Percentiles rank a stretch among this genome's conserved stretches.
phyloP scores from a whole-genome alignment of 1,139 yeast genomes.

The Blastobotrys capitulatus region DNA sequence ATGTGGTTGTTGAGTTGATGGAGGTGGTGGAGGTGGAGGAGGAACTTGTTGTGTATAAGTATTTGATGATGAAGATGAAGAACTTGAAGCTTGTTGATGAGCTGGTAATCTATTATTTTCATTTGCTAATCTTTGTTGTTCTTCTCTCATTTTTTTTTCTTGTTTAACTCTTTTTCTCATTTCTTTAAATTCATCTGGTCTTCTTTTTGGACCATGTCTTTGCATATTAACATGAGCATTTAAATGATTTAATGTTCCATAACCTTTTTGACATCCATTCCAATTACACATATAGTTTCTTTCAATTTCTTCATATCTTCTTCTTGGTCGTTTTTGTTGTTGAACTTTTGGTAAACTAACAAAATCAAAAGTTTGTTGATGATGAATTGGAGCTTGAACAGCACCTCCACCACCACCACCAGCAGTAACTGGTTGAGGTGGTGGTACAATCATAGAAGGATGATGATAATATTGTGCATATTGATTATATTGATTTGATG shows the following conservation, averaged over 20 bases:
- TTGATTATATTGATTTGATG: no score
- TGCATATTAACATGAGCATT: constrained; percentile 73
- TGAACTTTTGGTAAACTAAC: constrained; percentile 22
- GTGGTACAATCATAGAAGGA: not conserved
- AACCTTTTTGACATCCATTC: constrained; percentile 60
- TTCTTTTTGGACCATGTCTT: constrained; percentile 63
- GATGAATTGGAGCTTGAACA: not conserved
- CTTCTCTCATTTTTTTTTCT: constrained; percentile 21
- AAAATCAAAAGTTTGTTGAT: constrained; percentile 20
- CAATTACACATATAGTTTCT: constrained; percentile 58
- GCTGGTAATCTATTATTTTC: no score
- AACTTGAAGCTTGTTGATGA: no score
- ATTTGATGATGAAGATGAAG: no score
- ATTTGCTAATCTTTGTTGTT: not conserved
- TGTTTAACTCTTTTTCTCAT: constrained; percentile 36
- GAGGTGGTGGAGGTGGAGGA: no score
- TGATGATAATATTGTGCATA: not conserved
- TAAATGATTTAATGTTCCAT: constrained; percentile 71
- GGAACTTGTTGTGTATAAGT: no score
- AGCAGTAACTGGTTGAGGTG: not conserved
- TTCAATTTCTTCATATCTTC: constrained; percentile 65
- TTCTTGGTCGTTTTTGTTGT: constrained; percentile 44
- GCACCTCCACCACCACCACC: not conserved
- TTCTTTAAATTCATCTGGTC: constrained; percentile 61
- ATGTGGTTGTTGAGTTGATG: no score